Percentiles rank a stretch among this genome's conserved stretches.
phyloP scores from a whole-genome alignment of 1,139 yeast species.

The Taphrina deformans region DNA sequence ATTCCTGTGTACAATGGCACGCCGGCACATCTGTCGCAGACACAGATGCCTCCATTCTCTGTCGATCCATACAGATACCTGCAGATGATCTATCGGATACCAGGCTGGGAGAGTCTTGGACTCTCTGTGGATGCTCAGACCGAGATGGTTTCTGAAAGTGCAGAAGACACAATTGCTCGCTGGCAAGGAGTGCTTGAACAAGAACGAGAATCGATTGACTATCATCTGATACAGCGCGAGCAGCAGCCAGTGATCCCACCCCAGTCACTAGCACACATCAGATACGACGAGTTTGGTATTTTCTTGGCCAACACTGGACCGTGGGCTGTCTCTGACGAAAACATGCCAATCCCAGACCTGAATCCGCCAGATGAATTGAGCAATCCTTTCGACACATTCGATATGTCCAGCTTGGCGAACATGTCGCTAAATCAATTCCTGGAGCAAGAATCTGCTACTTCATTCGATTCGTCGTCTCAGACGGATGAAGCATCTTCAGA shows the following conservation, averaged over 20 bases:
- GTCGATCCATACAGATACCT: background rate
- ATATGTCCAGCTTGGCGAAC: background rate
- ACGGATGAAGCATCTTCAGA: background rate
- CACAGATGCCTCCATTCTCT: background rate
- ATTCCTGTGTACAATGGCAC: background rate
- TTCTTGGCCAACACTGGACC: conserved; percentile 5
- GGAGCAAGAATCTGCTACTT: background rate
- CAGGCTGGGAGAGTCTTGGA: conserved; percentile 5
- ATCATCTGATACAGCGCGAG: background rate
- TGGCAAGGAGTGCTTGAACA: background rate
- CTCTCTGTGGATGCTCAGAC: background rate
- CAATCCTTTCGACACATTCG: background rate
- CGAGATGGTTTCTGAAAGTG: background rate
- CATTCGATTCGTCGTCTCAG: background rate
- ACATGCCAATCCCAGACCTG: background rate
- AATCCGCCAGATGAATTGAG: background rate
- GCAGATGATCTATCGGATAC: background rate
- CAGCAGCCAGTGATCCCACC: background rate
- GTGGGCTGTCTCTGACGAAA: background rate
- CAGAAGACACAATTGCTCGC: background rate
- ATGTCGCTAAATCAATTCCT: background rate
- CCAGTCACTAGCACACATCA: background rate
- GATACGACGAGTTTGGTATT: background rate
- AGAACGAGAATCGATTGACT: background rate
- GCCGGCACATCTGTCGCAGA: background rate